These are phyloP conservation scores for Claviceps sp. DNA, from an alignment of 2,329 filamentous ascomycete genomes.

Conservation along the genomic window DNA sequence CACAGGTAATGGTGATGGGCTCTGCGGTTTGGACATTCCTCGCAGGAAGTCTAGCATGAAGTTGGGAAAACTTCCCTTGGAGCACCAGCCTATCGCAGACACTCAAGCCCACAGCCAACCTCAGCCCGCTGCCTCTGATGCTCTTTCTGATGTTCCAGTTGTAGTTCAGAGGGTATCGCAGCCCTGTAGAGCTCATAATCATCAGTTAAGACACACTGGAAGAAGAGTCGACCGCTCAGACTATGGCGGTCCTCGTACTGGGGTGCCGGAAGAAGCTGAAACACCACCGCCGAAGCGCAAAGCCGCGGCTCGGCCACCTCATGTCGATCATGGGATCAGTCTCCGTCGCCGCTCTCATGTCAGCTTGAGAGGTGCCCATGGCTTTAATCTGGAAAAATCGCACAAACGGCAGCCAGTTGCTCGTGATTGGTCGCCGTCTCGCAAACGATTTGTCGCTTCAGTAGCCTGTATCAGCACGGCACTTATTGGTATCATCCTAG, in stretches of 20 bases:
- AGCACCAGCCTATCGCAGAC: neutral
- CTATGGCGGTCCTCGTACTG: neutral
- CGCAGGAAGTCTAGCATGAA: slow-evolving; percentile 8
- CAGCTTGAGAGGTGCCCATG: slow-evolving; percentile 34
- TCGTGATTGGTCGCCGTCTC: slow-evolving; percentile 53
- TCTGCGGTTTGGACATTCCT: slow-evolving; percentile 4
- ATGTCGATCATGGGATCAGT: slow-evolving; percentile 24
- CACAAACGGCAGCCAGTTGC: slow-evolving; percentile 53
- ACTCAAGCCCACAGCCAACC: too few species aligned
- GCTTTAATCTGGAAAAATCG: slow-evolving; percentile 38
- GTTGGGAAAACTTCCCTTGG: neutral
- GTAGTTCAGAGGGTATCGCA: neutral
- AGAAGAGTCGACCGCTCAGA: neutral
- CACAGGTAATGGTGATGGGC: neutral
- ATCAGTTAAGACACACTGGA: neutral
- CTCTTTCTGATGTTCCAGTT: too few species aligned
- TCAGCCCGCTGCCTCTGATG: neutral
- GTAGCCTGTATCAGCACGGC: slow-evolving; percentile 63
- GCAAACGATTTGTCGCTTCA: slow-evolving; percentile 55
- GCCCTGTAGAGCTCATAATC: neutral
- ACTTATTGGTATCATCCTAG: slow-evolving; percentile 55
- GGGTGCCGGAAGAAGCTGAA: slow-evolving; percentile 9
- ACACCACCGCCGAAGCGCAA: slow-evolving; percentile 14
- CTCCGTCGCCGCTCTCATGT: slow-evolving; percentile 39
- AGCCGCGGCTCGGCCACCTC: slow-evolving; percentile 12